A percentile compares a stretch with the other conserved stretches of the same genome.
phyloP scores from a whole-genome alignment of 2,329 filamentous ascomycete genomes.

The Neonectria neomacrospora region DNA sequence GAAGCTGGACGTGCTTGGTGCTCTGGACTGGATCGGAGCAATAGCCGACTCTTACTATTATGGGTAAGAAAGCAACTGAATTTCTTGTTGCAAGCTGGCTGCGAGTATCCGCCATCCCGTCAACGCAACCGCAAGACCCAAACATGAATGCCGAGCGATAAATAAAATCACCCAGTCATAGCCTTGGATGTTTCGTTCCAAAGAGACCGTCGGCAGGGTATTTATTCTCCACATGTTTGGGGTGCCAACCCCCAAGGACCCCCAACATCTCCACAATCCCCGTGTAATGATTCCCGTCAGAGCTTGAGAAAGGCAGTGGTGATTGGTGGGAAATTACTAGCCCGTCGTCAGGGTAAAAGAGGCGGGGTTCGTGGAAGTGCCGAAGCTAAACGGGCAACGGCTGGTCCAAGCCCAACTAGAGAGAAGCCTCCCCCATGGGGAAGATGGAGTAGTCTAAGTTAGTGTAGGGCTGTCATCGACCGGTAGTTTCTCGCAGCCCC shows the following conservation, averaged over 20 bases:
- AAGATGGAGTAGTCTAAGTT: neutral
- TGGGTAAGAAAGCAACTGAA: too few species aligned
- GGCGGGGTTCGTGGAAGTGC: too few species aligned
- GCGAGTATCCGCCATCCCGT: too few species aligned
- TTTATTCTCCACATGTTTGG: slow-evolving; percentile 2
- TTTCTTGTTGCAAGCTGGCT: too few species aligned
- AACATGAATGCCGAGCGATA: neutral
- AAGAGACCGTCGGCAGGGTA: neutral
- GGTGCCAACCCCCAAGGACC: neutral
- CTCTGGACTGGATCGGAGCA: too few species aligned
- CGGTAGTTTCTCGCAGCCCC: too few species aligned
- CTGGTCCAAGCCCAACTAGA: too few species aligned
- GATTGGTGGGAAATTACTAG: neutral
- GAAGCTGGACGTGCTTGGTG: too few species aligned
- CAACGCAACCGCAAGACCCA: neutral
- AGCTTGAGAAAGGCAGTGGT: neutral
- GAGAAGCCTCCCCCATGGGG: neutral
- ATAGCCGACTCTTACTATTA: too few species aligned
- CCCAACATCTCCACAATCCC: neutral
- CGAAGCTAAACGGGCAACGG: too few species aligned
- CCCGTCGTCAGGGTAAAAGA: neutral
- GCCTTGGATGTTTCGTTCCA: neutral
- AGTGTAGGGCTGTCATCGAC: too few species aligned
- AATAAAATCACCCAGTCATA: neutral
- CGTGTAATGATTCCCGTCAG: neutral